Evolutionary conservation across 169 alveolate species (phyloP).

Genomic region (Plasmodium knowlesi): DNA sequence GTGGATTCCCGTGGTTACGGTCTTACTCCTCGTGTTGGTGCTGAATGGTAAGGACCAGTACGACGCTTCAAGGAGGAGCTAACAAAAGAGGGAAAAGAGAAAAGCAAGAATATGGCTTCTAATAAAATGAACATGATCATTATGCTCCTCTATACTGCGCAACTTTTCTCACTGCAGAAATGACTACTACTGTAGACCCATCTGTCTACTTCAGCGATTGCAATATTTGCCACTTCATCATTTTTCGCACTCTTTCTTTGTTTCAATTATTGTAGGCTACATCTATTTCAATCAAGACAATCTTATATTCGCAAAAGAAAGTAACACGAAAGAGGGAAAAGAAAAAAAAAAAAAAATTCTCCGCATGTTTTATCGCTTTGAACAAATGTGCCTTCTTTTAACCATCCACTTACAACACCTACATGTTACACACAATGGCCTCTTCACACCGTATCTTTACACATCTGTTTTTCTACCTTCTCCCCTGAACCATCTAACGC

Average conservation of each 20-base stretch:
- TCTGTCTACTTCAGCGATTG: background rate
- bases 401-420: background rate
- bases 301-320: background rate
- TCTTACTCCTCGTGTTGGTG: background rate
- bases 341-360: background rate
- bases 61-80: background rate
- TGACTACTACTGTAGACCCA: background rate
- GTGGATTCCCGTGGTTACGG: background rate
- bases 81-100: background rate
- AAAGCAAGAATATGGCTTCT: background rate
- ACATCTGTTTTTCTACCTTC: background rate
- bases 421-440: background rate
- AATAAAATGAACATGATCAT: background rate
- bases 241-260: background rate
- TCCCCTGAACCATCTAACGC: background rate
- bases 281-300: constrained; percentile 22
- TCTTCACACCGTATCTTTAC: background rate
- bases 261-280: background rate
- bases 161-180: background rate
- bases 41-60: background rate
- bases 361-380: background rate
- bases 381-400: background rate
- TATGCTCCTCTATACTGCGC: background rate
- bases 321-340: constrained; percentile 6
- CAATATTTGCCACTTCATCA: background rate